These are phyloP conservation scores for Trametes coccinea DNA, from an alignment of 768 basidiomycete genomes.

Conservation along the genomic window DNA sequence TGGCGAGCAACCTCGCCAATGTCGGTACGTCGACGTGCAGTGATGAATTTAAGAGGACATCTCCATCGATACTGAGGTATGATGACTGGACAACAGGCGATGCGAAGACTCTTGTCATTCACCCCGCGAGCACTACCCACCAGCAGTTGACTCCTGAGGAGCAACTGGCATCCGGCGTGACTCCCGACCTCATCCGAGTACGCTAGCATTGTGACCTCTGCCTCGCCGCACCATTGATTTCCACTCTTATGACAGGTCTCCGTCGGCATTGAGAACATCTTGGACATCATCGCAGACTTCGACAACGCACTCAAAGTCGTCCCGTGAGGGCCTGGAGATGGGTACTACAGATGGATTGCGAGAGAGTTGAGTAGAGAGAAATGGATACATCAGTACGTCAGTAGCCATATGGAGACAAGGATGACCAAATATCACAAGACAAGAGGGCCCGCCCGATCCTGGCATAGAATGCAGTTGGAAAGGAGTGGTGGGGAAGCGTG, in stretches of 20 bases:
- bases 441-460: neutral
- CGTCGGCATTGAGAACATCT: slow-evolving; percentile 44
- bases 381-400: neutral
- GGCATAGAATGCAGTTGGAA: neutral
- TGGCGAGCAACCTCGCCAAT: slow-evolving; percentile 74
- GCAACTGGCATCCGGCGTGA: slow-evolving; percentile 63
- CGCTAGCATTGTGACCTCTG: slow-evolving; percentile 18
- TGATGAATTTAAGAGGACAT: too few relatives aligned
- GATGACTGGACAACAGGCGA: slow-evolving; percentile 41
- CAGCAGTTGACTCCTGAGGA: slow-evolving; percentile 64
- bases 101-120: slow-evolving; percentile 80
- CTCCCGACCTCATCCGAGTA: slow-evolving; percentile 74
- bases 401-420: neutral
- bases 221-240: neutral
- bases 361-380: neutral
- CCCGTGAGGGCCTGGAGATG: slow-evolving; percentile 3
- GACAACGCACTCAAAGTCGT: slow-evolving; percentile 38
- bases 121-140: slow-evolving; percentile 79
- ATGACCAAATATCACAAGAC: neutral
- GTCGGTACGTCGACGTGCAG: slow-evolving; percentile 46
- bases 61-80: too few relatives aligned
- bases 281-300: slow-evolving; percentile 47
- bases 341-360: neutral
- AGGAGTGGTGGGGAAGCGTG: neutral
- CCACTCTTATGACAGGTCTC: slow-evolving; percentile 33